phyloP scores from a whole-genome alignment of 768 basidiomycete genomes.

The Strobilomyces confusus region DNA sequence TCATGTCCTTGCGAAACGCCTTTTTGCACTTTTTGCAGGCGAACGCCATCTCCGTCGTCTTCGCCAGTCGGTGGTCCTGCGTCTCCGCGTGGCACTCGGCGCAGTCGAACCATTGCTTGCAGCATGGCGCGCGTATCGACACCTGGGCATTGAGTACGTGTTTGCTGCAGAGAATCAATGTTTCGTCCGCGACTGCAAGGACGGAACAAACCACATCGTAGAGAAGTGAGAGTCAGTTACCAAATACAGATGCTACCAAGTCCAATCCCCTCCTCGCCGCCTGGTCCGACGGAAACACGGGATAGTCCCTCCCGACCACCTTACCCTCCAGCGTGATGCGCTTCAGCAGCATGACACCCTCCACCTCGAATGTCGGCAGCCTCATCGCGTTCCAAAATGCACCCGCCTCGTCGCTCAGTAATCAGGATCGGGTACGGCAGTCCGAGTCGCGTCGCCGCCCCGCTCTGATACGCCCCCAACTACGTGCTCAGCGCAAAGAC shows the following conservation, averaged over 20 bases:
- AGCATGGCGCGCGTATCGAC: conserved; percentile 93
- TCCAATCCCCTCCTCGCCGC: too few relatives aligned
- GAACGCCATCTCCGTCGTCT: conserved; percentile 82
- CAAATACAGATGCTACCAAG: background rate
- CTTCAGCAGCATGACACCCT: conserved; percentile 4
- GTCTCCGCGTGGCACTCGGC: conserved; percentile 90
- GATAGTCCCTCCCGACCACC: too few relatives aligned
- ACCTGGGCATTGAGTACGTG: conserved; percentile 97
- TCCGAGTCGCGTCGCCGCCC: conserved; percentile 12
- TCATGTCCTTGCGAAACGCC: conserved; percentile 96
- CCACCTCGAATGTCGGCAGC: too few relatives aligned
- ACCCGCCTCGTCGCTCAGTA: background rate
- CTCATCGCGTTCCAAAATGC: too few relatives aligned
- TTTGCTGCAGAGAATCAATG: conserved; percentile 46
- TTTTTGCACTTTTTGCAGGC: conserved; percentile 91
- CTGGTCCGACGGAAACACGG: too few relatives aligned
- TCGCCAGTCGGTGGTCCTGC: conserved; percentile 66
- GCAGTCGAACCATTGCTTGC: conserved; percentile 98
- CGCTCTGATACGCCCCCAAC: conserved; percentile 13
- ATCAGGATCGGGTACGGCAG: conserved; percentile 20
- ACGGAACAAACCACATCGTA: conserved; percentile 26
- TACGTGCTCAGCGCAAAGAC: conserved; percentile 24
- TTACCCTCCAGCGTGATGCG: conserved; percentile 9
- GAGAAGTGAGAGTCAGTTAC: conserved; percentile 1
- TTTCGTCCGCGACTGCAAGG: conserved; percentile 39